Percentiles rank a stretch among this genome's conserved stretches.
These are phyloP conservation scores for Gaeumannomyces tritici DNA, from an alignment of 2,329 filamentous ascomycete genomes.

Conservation along the genomic window DNA sequence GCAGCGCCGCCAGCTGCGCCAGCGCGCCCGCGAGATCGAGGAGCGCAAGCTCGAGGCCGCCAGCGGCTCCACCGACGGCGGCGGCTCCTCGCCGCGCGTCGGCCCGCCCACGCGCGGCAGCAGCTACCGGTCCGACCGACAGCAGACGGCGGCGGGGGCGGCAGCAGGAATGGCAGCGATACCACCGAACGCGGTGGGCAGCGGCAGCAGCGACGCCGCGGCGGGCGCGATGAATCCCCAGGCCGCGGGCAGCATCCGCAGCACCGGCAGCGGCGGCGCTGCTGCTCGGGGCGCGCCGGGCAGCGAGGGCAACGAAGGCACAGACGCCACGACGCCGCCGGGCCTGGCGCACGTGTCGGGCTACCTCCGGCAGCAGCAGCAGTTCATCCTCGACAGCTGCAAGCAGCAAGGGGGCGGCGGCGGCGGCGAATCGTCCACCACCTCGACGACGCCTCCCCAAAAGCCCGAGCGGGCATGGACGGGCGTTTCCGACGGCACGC, in stretches of 20 bases:
- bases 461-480: not conserved
- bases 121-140: not conserved
- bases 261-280: not conserved
- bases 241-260: not conserved
- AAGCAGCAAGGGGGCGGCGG: not conserved
- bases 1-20: not conserved
- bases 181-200: not conserved
- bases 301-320: not conserved
- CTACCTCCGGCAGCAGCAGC: not conserved
- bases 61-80: not conserved
- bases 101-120: not conserved
- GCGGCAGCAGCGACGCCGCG: not conserved
- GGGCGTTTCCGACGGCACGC: not conserved
- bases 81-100: not conserved
- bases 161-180: no score
- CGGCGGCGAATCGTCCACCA: no score
- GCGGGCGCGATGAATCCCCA: not conserved
- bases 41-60: not conserved
- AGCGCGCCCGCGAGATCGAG: not conserved
- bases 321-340: not conserved
- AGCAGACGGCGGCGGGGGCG: not conserved
- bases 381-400: not conserved
- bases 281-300: not conserved
- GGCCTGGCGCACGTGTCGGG: not conserved
- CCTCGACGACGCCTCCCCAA: not conserved